These are phyloP conservation scores for Heterotrichella gracilis DNA, from an alignment of 352 stramenopile species.

Conservation along the genomic window DNA sequence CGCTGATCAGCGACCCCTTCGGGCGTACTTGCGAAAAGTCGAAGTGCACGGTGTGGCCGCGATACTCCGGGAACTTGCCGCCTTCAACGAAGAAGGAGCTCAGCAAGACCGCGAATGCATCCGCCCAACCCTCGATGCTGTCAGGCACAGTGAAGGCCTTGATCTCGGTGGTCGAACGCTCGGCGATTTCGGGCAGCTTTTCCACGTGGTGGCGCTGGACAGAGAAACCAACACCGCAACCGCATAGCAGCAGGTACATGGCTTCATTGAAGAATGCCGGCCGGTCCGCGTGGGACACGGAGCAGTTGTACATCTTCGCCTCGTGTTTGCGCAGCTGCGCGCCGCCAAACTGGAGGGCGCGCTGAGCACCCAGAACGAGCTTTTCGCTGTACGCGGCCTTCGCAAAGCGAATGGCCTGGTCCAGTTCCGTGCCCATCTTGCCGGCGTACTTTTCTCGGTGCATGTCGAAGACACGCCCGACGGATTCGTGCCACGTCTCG, in stretches of 20 bases:
- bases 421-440: no score
- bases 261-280: neutral
- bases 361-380: neutral
- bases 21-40: conserved; percentile 5
- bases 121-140: neutral
- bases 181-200: neutral
- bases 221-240: conserved; percentile 10
- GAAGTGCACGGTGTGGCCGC: neutral
- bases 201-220: neutral
- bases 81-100: neutral
- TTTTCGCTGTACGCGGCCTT: no score
- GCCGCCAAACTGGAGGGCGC: neutral
- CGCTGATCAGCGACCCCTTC: neutral
- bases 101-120: neutral
- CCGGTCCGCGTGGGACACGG: neutral
- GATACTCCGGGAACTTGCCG: neutral
- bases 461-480: no score
- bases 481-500: no score
- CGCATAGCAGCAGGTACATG: conserved; percentile 7
- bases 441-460: no score
- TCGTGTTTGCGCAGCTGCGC: neutral
- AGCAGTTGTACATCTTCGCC: neutral
- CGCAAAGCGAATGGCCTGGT: no score
- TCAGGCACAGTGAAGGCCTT: conserved; percentile 7
- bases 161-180: neutral